These are phyloP conservation scores for Epicoccum nigrum DNA, from an alignment of 2,329 filamentous ascomycete genomes.

Conservation along the genomic window DNA sequence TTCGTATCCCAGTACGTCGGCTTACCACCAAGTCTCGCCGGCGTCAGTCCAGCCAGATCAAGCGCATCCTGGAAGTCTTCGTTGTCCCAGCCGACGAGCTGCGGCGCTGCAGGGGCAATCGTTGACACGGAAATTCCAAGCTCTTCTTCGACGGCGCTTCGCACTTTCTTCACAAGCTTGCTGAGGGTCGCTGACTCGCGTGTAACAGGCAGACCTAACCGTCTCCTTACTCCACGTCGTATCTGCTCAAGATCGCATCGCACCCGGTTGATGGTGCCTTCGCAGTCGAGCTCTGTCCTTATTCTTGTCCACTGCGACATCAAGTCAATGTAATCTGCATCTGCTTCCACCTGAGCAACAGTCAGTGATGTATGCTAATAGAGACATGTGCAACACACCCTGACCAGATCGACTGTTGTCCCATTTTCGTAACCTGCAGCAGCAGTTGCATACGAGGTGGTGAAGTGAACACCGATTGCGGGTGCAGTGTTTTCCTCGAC, in stretches of 20 bases:
- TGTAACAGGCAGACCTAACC: constrained; percentile 20
- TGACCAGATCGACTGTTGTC: constrained; percentile 28
- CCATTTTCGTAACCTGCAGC: constrained; percentile 33
- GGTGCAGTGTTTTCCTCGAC: constrained; percentile 13
- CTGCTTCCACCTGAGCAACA: constrained; percentile 19
- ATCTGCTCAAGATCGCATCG: constrained; percentile 10
- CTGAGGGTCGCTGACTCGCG: constrained; percentile 25
- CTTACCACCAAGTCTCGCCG: constrained; percentile 2
- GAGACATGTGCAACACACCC: constrained; percentile 13
- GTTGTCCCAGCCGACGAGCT: constrained; percentile 13
- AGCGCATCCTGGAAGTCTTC: constrained; percentile 28
- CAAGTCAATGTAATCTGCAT: constrained; percentile 30
- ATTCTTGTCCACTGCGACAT: constrained; percentile 31
- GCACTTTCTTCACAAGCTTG: constrained; percentile 23
- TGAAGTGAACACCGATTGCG: constrained; percentile 37
- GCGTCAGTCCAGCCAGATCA: constrained; percentile 21
- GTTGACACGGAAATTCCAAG: constrained; percentile 18
- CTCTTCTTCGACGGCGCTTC: constrained; percentile 21
- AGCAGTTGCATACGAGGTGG: constrained; percentile 33
- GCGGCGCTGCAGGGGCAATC: constrained; percentile 27
- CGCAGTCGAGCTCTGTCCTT: constrained; percentile 8
- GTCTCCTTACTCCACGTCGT: constrained; percentile 14
- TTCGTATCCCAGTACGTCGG: constrained; percentile 25
- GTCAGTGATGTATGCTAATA: background rate
- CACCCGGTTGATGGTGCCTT: constrained; percentile 9